Percentiles rank a stretch among this genome's conserved stretches.
These are phyloP conservation scores for Apiotrichum veenhuisii DNA, from an alignment of 1,284 basidiomycete genomes.

Conservation along the genomic window DNA sequence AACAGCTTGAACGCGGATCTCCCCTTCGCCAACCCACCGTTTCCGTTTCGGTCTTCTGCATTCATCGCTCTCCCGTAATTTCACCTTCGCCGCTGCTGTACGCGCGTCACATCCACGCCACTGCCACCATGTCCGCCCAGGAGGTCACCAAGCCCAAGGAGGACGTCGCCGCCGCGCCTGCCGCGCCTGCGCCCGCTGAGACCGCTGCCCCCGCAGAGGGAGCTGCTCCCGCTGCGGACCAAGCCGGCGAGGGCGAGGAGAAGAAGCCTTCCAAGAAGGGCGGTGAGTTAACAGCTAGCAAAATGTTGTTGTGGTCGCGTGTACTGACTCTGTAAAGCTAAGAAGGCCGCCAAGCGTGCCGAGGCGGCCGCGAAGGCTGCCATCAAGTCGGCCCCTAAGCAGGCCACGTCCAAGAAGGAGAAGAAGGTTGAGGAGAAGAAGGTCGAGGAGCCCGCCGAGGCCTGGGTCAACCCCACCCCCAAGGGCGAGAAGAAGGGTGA, in stretches of 20 bases:
- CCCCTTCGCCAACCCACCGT: background rate
- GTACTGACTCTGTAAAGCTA: constrained; percentile 31
- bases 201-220: background rate
- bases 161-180: constrained; percentile 25
- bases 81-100: background rate
- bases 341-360: constrained; percentile 67
- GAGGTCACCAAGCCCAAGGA: constrained; percentile 30
- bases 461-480: constrained; percentile 80
- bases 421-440: constrained; percentile 66
- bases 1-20: constrained; percentile 13
- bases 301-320: too few species aligned
- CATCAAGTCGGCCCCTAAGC: constrained; percentile 39
- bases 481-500: constrained; percentile 85
- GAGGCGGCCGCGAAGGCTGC: constrained; percentile 56
- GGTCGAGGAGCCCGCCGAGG: constrained; percentile 55
- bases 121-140: constrained; percentile 25
- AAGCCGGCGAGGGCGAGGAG: constrained; percentile 16
- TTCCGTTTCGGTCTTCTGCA: background rate
- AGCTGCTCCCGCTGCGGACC: constrained; percentile 15
- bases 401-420: constrained; percentile 62
- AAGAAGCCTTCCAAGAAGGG: constrained; percentile 35
- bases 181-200: constrained; percentile 11
- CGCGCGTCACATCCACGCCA: constrained; percentile 7
- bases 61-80: background rate
- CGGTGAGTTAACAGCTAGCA: constrained; percentile 25